phyloP scores from a whole-genome alignment of 345 rosid genomes.

The Eucalyptus urophylla region DNA sequence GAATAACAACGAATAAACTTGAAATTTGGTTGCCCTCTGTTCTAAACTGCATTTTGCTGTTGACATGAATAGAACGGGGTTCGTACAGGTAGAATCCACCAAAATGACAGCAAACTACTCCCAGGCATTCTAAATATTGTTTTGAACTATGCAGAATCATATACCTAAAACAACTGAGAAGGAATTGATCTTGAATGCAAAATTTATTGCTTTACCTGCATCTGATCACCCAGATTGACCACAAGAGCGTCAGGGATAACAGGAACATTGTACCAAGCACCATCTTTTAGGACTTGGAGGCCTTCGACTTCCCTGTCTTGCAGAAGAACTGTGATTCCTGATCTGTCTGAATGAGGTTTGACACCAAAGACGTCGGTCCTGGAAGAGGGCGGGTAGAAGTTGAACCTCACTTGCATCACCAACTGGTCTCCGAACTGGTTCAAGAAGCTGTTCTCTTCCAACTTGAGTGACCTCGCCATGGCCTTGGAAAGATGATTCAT shows the following conservation, averaged over 20 bases:
- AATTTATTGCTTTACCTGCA: slow-evolving; percentile 9
- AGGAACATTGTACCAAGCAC: slow-evolving; percentile 29
- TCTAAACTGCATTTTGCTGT: neutral
- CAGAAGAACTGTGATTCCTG: slow-evolving; percentile 32
- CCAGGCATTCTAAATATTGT: neutral
- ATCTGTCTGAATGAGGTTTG: slow-evolving; percentile 42
- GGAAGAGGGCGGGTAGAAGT: slow-evolving; percentile 42
- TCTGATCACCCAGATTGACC: slow-evolving; percentile 40
- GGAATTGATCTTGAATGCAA: neutral
- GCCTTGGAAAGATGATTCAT: slow-evolving; percentile 25
- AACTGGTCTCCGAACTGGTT: slow-evolving; percentile 7
- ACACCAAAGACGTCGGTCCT: slow-evolving; percentile 39
- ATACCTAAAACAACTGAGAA: neutral
- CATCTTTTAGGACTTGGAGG: slow-evolving; percentile 21
- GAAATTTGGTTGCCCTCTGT: neutral
- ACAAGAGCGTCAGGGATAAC: slow-evolving; percentile 31
- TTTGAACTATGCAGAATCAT: neutral
- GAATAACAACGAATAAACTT: rapidly evolving
- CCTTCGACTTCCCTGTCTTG: slow-evolving; percentile 36
- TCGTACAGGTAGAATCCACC: neutral
- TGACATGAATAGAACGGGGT: neutral
- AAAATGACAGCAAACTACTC: neutral
- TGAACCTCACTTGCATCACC: slow-evolving; percentile 26
- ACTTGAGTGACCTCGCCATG: slow-evolving; percentile 22
- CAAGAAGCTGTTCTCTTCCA: slow-evolving; percentile 30